Evolutionary conservation across 2,329 filamentous ascomycete genomes (phyloP).

Genomic region (Penicillium corylophilum): DNA sequence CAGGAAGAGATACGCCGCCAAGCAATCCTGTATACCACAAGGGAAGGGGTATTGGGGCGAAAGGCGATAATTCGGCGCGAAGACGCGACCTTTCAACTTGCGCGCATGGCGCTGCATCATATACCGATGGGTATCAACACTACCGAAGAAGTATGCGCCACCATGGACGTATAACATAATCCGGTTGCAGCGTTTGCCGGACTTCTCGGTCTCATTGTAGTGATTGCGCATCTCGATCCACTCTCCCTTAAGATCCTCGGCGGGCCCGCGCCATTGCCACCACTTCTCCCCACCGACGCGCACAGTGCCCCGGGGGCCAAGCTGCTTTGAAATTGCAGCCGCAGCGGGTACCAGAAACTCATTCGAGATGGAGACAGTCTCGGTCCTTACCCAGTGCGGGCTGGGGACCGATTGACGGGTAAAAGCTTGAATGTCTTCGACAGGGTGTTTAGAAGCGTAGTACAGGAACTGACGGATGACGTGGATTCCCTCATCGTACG

Average conservation of each 20-base stretch:
- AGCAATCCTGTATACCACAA: conserved; percentile 83
- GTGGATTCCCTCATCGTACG: conserved; percentile 89
- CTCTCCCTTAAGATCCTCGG: conserved; percentile 71
- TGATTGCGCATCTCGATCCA: conserved; percentile 96
- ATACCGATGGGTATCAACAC: conserved; percentile 95
- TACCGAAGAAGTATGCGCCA: conserved; percentile 93
- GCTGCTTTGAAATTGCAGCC: conserved; percentile 64
- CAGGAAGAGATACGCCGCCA: conserved; percentile 83
- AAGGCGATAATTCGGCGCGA: conserved; percentile 83
- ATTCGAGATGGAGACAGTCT: conserved; percentile 65
- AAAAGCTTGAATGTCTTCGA: conserved; percentile 91
- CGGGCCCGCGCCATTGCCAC: conserved; percentile 81
- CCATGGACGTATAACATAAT: conserved; percentile 95
- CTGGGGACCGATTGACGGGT: conserved; percentile 88
- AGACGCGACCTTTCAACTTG: conserved; percentile 85
- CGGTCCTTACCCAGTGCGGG: conserved; percentile 81
- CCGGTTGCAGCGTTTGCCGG: conserved; percentile 60
- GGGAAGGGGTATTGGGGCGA: conserved; percentile 95
- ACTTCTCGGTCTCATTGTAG: conserved; percentile 68
- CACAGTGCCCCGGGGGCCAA: conserved; percentile 73
- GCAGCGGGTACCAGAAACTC: conserved; percentile 67
- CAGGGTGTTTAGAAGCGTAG: conserved; percentile 82
- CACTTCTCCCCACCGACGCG: conserved; percentile 77
- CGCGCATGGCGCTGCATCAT: conserved; percentile 94
- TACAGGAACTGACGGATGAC: conserved; percentile 82